Conservation (phyloP, 2,329 filamentous ascomycete genomes). For the Cladophialophora immunda region DNA sequence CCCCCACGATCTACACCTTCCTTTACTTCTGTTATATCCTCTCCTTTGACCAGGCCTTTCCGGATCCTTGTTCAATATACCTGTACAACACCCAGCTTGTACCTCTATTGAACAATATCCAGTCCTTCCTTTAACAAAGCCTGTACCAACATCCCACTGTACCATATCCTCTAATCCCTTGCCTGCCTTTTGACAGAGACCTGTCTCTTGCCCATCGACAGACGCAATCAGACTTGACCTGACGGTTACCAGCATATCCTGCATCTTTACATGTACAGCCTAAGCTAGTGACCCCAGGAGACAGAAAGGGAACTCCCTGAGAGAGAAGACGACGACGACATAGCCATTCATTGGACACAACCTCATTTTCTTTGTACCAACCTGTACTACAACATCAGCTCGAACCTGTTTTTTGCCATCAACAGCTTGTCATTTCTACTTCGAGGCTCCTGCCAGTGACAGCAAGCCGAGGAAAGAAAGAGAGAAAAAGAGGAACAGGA, state of each 20-base stretch:
- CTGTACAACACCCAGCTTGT: conserved; percentile 35
- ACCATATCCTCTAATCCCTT: conserved; percentile 33
- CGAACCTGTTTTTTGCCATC: conserved; percentile 9
- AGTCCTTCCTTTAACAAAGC: conserved; percentile 41
- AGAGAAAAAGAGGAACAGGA: conserved; percentile 12
- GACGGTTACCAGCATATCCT: conserved; percentile 36
- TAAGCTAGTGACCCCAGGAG: conserved; percentile 17
- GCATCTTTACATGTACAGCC: conserved; percentile 36
- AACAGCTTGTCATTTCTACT: conserved; percentile 9
- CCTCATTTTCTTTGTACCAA: conserved; percentile 32
- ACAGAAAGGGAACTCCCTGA: conserved; percentile 21
- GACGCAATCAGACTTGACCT: conserved; percentile 17
- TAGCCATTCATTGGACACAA: conserved; percentile 37
- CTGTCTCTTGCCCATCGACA: background rate
- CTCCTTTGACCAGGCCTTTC: conserved; percentile 41
- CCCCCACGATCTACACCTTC: conserved; percentile 39
- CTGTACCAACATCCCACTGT: conserved; percentile 39
- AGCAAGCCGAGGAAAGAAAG: conserved; percentile 16
- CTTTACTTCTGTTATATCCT: conserved; percentile 39
- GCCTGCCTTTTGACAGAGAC: conserved; percentile 20
- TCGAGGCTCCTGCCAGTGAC: conserved; percentile 17
- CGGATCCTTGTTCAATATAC: conserved; percentile 40
- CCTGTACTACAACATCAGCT: conserved; percentile 32
- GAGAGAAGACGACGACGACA: conserved; percentile 15
- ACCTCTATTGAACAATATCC: conserved; percentile 40